phyloP scores from a whole-genome alignment of 2,329 filamentous ascomycete species.

The Ascochyta viciae-villosae region DNA sequence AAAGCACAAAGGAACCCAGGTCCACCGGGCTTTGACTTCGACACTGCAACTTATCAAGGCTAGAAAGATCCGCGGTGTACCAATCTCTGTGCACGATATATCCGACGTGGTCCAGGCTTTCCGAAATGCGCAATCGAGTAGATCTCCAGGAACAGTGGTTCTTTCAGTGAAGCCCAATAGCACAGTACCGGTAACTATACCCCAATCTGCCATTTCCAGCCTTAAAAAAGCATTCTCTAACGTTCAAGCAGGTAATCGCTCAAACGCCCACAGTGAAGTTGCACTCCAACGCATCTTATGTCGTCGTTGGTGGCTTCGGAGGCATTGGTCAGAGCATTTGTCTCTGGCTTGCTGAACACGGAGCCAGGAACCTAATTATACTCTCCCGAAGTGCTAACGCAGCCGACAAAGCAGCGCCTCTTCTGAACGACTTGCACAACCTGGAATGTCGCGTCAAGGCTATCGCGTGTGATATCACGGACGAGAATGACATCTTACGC shows the following conservation, averaged over 20 bases:
- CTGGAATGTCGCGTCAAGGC: background rate
- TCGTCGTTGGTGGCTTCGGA: no score
- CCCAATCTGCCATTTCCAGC: no score
- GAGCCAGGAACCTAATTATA: background rate
- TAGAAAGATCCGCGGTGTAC: slow-evolving; percentile 1
- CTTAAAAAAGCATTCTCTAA: no score
- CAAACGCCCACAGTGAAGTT: no score
- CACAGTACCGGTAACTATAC: background rate
- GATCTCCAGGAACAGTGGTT: background rate
- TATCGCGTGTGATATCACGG: background rate
- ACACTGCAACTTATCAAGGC: background rate
- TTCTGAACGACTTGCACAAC: no score
- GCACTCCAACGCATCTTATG: no score
- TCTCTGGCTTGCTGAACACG: slow-evolving; percentile 11
- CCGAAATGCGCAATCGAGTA: background rate
- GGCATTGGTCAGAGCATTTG: slow-evolving; percentile 1
- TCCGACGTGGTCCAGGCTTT: slow-evolving; percentile 5
- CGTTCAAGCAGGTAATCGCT: no score
- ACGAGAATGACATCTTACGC: background rate
- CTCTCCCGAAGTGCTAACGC: background rate
- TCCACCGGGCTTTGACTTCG: background rate
- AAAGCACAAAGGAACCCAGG: slow-evolving; percentile 36
- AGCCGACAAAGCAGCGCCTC: background rate
- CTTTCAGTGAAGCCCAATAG: background rate
- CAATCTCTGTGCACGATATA: slow-evolving; percentile 1